Conservation (phyloP, 129 eudicot species). For the Erigeron canadensis region DNA sequence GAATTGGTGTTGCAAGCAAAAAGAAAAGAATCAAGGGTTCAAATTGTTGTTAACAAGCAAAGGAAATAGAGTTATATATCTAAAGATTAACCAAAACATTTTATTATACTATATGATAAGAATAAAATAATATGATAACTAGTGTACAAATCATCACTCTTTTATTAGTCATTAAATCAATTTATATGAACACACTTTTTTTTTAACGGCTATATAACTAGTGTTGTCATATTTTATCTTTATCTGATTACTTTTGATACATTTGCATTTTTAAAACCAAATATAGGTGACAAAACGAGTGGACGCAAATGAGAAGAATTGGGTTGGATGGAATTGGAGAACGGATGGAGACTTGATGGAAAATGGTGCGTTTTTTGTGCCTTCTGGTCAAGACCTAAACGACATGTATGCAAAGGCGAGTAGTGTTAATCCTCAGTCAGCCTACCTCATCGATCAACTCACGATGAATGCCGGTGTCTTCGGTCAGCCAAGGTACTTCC, state of each 20-base stretch:
- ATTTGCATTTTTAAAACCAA: too few relatives aligned
- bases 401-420: conserved; percentile 42
- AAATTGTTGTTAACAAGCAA: conserved; percentile 14
- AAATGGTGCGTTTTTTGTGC: conserved; percentile 65
- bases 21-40: conserved; percentile 31
- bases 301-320: conserved; percentile 49
- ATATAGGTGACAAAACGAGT: conserved; percentile 60
- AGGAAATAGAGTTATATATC: conserved; percentile 1
- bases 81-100: background rate
- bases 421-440: conserved; percentile 38
- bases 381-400: conserved; percentile 45
- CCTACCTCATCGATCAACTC: conserved; percentile 38
- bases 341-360: conserved; percentile 68
- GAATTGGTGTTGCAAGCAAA: conserved; percentile 17
- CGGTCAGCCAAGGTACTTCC: conserved; percentile 31
- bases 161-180: background rate
- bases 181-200: background rate
- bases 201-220: background rate
- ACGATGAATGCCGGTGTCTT: conserved; percentile 41
- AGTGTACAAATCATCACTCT: too few relatives aligned
- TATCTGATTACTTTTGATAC: background rate
- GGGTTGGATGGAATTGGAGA: conserved; percentile 72
- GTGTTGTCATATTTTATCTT: background rate
- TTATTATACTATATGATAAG: background rate
- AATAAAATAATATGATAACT: background rate